Evolutionary conservation across 148 eudicot genomes (phyloP).

Genomic region (Silene uniflora): DNA sequence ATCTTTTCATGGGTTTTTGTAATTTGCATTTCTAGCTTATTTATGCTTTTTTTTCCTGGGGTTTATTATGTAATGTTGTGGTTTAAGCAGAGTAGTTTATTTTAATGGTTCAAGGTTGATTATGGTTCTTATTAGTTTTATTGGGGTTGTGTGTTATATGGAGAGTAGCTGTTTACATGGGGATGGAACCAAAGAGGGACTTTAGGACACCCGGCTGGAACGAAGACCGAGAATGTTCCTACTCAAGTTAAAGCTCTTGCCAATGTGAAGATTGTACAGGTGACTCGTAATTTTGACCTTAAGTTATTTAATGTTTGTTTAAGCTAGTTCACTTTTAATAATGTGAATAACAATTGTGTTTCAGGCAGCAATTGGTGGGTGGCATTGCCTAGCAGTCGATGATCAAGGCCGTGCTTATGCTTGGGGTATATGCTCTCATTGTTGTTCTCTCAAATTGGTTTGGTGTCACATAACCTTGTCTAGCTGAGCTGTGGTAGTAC

Average conservation of each 20-base stretch:
- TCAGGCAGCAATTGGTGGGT: constrained; percentile 99
- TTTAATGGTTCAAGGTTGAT: neutral
- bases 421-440: constrained; percentile 59
- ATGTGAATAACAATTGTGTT: constrained; percentile 23
- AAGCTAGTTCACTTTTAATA: neutral
- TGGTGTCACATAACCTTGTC: neutral
- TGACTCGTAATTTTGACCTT: constrained; percentile 11
- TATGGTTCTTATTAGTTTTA: constrained; percentile 5
- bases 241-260: constrained; percentile 90
- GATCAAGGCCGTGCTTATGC: constrained; percentile 98
- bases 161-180: constrained; percentile 86
- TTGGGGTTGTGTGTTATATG: constrained; percentile 2
- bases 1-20: too few relatives aligned
- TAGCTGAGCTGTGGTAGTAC: neutral
- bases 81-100: neutral
- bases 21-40: too few relatives aligned
- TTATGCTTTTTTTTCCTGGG: neutral
- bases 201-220: constrained; percentile 83
- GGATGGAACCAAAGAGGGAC: constrained; percentile 99
- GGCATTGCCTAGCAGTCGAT: constrained; percentile 99
- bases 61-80: neutral
- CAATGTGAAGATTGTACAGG: constrained; percentile 88
- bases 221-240: constrained; percentile 87
- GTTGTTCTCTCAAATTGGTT: neutral
- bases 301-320: neutral